These are phyloP conservation scores for Saitozyma podzolica DNA, from an alignment of 768 basidiomycete genomes.

Conservation along the genomic window DNA sequence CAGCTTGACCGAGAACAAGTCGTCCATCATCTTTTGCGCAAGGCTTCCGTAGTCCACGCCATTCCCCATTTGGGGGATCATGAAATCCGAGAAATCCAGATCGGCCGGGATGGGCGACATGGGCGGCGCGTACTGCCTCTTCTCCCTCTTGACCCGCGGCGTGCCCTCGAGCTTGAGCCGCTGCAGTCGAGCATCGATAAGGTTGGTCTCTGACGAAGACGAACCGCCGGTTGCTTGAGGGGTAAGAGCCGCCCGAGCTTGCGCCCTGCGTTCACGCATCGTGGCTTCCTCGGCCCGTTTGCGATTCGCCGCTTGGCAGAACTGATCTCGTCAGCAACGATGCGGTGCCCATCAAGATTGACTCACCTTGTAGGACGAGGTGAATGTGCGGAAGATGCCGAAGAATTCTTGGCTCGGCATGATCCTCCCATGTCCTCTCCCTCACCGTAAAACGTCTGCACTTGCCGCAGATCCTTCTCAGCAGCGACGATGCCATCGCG, in stretches of 20 bases:
- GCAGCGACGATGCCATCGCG: slow-evolving; percentile 84
- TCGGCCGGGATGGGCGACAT: slow-evolving; percentile 32
- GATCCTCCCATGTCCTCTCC: slow-evolving; percentile 60
- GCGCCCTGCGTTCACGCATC: slow-evolving; percentile 68
- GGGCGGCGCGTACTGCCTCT: slow-evolving; percentile 36
- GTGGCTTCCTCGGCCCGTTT: slow-evolving; percentile 69
- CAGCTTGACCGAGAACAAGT: slow-evolving; percentile 9
- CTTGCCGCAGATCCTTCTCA: slow-evolving; percentile 77
- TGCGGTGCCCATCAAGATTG: background rate
- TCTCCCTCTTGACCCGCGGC: slow-evolving; percentile 46
- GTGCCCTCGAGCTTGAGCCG: slow-evolving; percentile 50
- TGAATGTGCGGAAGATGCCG: slow-evolving; percentile 94
- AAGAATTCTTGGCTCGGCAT: slow-evolving; percentile 80
- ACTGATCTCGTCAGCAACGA: slow-evolving; percentile 57
- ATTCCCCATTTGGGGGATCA: slow-evolving; percentile 18
- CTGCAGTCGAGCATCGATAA: slow-evolving; percentile 48
- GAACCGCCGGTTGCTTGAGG: slow-evolving; percentile 47
- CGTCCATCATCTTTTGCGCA: slow-evolving; percentile 37
- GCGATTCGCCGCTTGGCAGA: slow-evolving; percentile 82
- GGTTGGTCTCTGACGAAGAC: slow-evolving; percentile 16
- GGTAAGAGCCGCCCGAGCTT: slow-evolving; percentile 50
- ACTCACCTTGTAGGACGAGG: slow-evolving; percentile 71
- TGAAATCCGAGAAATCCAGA: slow-evolving; percentile 41
- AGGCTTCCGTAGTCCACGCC: slow-evolving; percentile 39
- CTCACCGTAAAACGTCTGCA: slow-evolving; percentile 88